Percentiles rank a stretch among this genome's conserved stretches.
Evolutionary conservation across 768 basidiomycete genomes (phyloP).

Genomic region (Cantharellus anzutake): DNA sequence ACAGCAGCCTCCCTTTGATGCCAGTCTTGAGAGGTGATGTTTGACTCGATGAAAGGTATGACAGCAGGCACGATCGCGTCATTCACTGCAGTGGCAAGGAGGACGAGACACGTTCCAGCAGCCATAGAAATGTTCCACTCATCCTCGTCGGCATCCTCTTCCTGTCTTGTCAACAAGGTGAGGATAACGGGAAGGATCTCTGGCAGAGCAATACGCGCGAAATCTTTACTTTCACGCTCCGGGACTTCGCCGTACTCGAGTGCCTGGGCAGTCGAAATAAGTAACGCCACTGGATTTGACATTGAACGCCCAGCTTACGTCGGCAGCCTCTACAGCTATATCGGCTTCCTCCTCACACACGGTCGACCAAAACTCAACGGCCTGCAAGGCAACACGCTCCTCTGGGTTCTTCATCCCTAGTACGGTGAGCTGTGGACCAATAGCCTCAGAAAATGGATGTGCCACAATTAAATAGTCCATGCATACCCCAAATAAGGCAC

Average conservation of each 20-base stretch:
- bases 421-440: conserved; percentile 55
- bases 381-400: conserved; percentile 83
- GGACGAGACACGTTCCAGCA: conserved; percentile 74
- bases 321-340: conserved; percentile 74
- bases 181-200: conserved; percentile 91
- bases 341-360: conserved; percentile 97
- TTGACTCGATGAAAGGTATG: conserved; percentile 93
- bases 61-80: conserved; percentile 83
- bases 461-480: conserved; percentile 17
- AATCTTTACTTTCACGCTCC: conserved; percentile 71
- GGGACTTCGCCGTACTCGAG: conserved; percentile 77
- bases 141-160: conserved; percentile 93
- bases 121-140: conserved; percentile 99
- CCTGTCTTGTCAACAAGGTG: conserved; percentile 73
- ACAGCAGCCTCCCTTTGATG: conserved; percentile 90
- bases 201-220: conserved; percentile 84
- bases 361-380: conserved; percentile 98
- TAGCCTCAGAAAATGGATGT: conserved; percentile 9
- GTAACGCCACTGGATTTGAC: conserved; percentile 1
- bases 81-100: conserved; percentile 77
- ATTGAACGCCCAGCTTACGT: conserved; percentile 29
- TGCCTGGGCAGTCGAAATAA: conserved; percentile 30
- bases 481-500: conserved; percentile 80
- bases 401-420: conserved; percentile 93
- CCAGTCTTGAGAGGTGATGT: conserved; percentile 89